A percentile compares a stretch with the other conserved stretches of the same genome.
Evolutionary conservation across 306 rosid species (phyloP).

Genomic region (Abrus precatorius): DNA sequence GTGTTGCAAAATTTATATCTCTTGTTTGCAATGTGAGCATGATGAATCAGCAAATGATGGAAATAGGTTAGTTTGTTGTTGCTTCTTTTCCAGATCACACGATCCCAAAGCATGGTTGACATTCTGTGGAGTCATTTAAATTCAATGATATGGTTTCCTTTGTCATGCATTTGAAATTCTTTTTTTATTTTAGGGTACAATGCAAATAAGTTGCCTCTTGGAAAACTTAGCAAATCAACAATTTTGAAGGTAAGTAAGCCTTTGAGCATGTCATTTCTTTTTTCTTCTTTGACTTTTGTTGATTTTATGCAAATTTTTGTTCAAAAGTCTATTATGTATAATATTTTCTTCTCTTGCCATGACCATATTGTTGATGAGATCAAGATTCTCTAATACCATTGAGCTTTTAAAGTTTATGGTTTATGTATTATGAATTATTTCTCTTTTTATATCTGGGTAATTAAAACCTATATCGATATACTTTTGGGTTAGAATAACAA

Average conservation of each 20-base stretch:
- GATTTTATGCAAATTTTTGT: constrained; percentile 24
- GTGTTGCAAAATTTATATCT: constrained; percentile 83
- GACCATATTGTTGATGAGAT: constrained; percentile 37
- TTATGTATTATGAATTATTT: constrained; percentile 11
- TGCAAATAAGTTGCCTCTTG: constrained; percentile 95
- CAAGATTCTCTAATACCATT: constrained; percentile 15
- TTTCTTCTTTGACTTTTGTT: constrained; percentile 31
- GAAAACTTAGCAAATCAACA: constrained; percentile 94
- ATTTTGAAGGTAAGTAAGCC: constrained; percentile 81
- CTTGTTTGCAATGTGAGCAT: constrained; percentile 90
- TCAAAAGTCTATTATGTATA: background rate
- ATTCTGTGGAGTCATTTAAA: constrained; percentile 38
- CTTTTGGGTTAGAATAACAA: constrained; percentile 13
- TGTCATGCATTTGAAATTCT: background rate
- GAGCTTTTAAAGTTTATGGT: constrained; percentile 20
- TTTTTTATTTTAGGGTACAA: constrained; percentile 75
- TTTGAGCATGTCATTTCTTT: constrained; percentile 3
- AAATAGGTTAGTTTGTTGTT: constrained; percentile 78
- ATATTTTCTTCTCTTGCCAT: constrained; percentile 28
- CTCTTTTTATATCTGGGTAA: constrained; percentile 6
- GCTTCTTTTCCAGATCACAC: constrained; percentile 40
- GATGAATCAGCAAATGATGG: constrained; percentile 99
- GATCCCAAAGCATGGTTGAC: constrained; percentile 39
- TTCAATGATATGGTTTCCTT: background rate
- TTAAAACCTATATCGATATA: background rate